Evolutionary conservation across 371 early-diverging fungal species (phyloP), one percentile per base, ranked within the genome.

Genomic region (Rhizomucor pusillus): DNA sequence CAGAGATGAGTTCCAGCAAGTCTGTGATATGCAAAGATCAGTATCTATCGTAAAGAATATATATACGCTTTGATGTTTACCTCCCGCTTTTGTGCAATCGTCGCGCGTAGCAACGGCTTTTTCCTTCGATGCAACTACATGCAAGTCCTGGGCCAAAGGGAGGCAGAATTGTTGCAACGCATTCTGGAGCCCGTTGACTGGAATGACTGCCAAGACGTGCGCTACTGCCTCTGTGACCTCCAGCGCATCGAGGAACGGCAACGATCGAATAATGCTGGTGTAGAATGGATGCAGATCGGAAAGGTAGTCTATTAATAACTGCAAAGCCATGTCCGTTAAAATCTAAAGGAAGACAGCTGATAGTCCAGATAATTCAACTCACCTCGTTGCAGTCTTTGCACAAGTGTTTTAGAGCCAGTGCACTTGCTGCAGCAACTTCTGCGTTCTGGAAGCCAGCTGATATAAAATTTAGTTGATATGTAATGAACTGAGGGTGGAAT

Each of bases 191-290:
- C 85, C 75, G 0, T 68, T 68, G 9, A 73, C 65, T 10, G 92
- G 91, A 20, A 94, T 79, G 1, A 83, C 88, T 2, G 83, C 84
- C 29, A 97, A 73, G 7, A 97, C 89, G 52, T 93, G 89, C 0
- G 95, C 89, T 5, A 98, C 84, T 1, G 93, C 97, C 59, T 90
- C 90, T 0, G 94, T 89, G 3, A 98, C 81, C 36, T 96, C 94
- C 11, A 81, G 47, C 5, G 86, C 68, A 56, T 98, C 97, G 47
- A 67, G 63, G 13, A 75, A 81, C n/a, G 81, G 79, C 14, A 95
- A 64, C 23, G 76, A 75, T 29, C 78, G 81, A 13, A 81, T 71
- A 5, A 85, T 82, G 20, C 78, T 78, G 16, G 84, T 55, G 69
- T 91, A 95, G 62, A 93, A 91, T 5, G 79, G 75, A 60, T 91